These are phyloP conservation scores for Citrullus amarus DNA, from an alignment of 306 rosid species.

Conservation along the genomic window DNA sequence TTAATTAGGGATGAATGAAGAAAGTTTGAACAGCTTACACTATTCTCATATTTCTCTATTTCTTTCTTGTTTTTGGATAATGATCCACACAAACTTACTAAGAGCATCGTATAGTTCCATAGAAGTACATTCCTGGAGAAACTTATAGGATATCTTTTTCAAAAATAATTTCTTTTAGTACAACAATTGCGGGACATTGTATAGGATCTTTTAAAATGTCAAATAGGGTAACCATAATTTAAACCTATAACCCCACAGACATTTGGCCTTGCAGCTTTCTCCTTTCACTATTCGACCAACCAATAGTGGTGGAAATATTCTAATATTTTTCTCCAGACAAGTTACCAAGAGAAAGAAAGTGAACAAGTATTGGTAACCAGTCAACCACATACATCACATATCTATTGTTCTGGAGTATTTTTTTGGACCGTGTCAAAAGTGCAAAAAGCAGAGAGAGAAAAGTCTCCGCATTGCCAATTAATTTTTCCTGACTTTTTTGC, in stretches of 20 bases:
- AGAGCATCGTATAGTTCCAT: background rate
- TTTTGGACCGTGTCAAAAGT: background rate
- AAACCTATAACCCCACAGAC: background rate
- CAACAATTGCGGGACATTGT: too few relatives aligned
- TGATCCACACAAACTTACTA: background rate
- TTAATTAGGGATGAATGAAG: background rate
- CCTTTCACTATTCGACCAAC: background rate
- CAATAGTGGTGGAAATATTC: background rate
- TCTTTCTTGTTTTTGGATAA: background rate
- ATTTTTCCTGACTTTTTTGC: background rate
- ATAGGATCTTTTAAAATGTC: background rate
- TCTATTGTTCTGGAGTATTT: too few relatives aligned
- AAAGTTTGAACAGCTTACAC: background rate
- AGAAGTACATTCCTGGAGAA: background rate
- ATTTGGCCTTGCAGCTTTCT: background rate
- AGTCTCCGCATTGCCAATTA: background rate
- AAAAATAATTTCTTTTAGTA: too few relatives aligned
- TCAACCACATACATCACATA: background rate
- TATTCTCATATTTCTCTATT: background rate
- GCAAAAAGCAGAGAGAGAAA: background rate
- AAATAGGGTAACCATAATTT: background rate
- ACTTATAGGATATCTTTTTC: background rate
- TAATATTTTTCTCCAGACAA: background rate
- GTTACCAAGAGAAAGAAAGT: background rate
- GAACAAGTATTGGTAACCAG: background rate